These are phyloP conservation scores for Posidonia australis DNA, from an alignment of 106 monocot species.

Conservation along the genomic window DNA sequence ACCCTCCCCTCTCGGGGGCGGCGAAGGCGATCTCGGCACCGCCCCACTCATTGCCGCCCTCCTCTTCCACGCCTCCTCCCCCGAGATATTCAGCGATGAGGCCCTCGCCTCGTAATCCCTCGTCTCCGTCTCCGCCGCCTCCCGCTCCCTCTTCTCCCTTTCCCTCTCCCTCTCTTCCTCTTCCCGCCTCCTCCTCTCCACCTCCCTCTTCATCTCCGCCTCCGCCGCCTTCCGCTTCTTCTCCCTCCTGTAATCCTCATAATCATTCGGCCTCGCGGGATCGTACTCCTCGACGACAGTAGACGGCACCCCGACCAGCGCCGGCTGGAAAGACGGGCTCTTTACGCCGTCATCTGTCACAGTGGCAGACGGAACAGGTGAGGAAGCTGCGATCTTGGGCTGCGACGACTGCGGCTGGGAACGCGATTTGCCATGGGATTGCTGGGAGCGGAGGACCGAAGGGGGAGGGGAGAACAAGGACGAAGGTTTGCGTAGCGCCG, in stretches of 20 bases:
- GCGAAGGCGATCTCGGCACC: conserved; percentile 50
- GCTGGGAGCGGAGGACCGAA: conserved; percentile 45
- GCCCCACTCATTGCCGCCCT: conserved; percentile 77
- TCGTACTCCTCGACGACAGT: conserved; percentile 86
- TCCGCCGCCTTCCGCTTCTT: conserved; percentile 59
- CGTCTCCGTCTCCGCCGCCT: conserved; percentile 47
- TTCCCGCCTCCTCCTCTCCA: conserved; percentile 70
- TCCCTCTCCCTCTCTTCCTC: conserved; percentile 91
- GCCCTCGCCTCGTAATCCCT: conserved; percentile 39
- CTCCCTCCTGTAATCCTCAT: conserved; percentile 84
- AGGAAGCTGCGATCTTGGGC: conserved; percentile 13
- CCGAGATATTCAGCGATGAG: conserved; percentile 67
- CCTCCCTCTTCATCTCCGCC: conserved; percentile 67
- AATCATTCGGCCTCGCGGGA: conserved; percentile 91
- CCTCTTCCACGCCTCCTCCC: conserved; percentile 94
- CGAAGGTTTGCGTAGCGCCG: conserved; percentile 66
- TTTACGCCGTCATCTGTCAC: conserved; percentile 19
- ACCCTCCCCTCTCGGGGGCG: conserved; percentile 58
- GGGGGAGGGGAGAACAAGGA: conserved; percentile 49
- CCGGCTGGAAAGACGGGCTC: conserved; percentile 54
- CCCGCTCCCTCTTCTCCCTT: conserved; percentile 59
- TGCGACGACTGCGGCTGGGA: conserved; percentile 21
- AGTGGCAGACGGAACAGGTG: neutral
- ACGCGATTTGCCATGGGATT: neutral
- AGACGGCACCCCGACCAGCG: conserved; percentile 66